Conservation (phyloP, 2,329 filamentous ascomycete species). For the Pyrenochaeta sp. region DNA sequence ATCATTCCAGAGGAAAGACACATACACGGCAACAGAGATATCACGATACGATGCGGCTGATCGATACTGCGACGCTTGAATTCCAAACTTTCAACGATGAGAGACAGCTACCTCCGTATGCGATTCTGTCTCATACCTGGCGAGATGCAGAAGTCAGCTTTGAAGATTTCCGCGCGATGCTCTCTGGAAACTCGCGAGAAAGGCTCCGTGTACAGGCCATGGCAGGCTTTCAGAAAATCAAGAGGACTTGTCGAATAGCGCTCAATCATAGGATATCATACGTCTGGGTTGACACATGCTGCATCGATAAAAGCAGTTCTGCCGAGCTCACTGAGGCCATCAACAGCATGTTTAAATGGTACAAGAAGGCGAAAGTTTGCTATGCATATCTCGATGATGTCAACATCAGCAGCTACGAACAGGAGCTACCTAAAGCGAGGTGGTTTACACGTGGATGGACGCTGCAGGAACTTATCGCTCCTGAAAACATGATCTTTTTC, state of each 20-base stretch:
- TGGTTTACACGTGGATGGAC: too few relatives aligned
- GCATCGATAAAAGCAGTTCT: conserved; percentile 12
- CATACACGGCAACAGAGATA: too few relatives aligned
- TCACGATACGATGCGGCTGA: conserved; percentile 17
- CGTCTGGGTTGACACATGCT: conserved; percentile 26
- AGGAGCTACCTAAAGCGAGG: too few relatives aligned
- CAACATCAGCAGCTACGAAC: conserved; percentile 3
- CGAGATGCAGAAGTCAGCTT: conserved; percentile 16
- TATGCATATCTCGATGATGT: conserved; percentile 5
- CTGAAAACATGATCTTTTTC: too few relatives aligned
- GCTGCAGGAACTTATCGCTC: too few relatives aligned
- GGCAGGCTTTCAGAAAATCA: conserved; percentile 10
- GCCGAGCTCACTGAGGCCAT: conserved; percentile 10
- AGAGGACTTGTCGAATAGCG: conserved; percentile 10
- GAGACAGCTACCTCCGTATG: conserved; percentile 16
- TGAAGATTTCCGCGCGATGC: too few relatives aligned
- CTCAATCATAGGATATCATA: conserved; percentile 7
- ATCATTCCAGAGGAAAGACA: too few relatives aligned
- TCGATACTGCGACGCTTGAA: conserved; percentile 10
- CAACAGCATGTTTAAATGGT: conserved; percentile 8
- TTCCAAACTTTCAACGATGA: conserved; percentile 17
- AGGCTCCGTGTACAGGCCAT: not conserved
- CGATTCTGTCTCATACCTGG: conserved; percentile 30
- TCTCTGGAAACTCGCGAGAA: too few relatives aligned
- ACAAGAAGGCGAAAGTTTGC: not conserved